Percentiles rank a stretch among this genome's conserved stretches.
Conservation (phyloP, 345 rosid genomes). For the Erucastrum elatum region DNA sequence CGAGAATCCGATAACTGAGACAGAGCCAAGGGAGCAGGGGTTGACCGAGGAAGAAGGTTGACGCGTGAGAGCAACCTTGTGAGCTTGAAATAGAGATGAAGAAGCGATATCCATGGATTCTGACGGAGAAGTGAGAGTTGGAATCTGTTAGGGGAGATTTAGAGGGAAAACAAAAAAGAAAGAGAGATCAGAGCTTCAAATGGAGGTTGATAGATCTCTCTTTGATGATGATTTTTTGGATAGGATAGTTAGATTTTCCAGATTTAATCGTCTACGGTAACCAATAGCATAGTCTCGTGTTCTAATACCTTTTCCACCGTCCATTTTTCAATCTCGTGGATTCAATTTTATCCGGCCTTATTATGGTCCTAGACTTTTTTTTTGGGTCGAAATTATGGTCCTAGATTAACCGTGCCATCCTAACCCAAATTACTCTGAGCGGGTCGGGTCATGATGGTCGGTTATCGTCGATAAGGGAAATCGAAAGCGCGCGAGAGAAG, state of each 20-base stretch:
- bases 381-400: too few relatives aligned
- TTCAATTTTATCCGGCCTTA: not conserved
- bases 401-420: not conserved
- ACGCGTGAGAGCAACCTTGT: slow-evolving; percentile 16
- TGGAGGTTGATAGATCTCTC: slow-evolving; percentile 34
- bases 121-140: not conserved
- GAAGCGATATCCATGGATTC: slow-evolving; percentile 35
- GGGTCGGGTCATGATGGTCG: not conserved
- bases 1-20: slow-evolving; percentile 57
- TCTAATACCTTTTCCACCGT: not conserved
- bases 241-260: slow-evolving; percentile 23
- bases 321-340: slow-evolving; percentile 1
- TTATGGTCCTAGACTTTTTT: too few relatives aligned
- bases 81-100: slow-evolving; percentile 30
- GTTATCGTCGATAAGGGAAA: too few relatives aligned
- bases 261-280: not conserved
- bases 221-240: slow-evolving; percentile 28
- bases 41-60: slow-evolving; percentile 39
- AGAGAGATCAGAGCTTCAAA: slow-evolving; percentile 36
- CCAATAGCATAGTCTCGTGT: not conserved
- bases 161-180: not conserved
- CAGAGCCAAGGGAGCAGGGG: slow-evolving; percentile 48
- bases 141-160: slow-evolving; percentile 1
- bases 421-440: not conserved
- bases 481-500: too few relatives aligned